Percentiles rank a stretch among this genome's conserved stretches.
These are phyloP conservation scores for Saccharomycopsis lassenensis DNA, from an alignment of 805 yeast species.

Conservation along the genomic window DNA sequence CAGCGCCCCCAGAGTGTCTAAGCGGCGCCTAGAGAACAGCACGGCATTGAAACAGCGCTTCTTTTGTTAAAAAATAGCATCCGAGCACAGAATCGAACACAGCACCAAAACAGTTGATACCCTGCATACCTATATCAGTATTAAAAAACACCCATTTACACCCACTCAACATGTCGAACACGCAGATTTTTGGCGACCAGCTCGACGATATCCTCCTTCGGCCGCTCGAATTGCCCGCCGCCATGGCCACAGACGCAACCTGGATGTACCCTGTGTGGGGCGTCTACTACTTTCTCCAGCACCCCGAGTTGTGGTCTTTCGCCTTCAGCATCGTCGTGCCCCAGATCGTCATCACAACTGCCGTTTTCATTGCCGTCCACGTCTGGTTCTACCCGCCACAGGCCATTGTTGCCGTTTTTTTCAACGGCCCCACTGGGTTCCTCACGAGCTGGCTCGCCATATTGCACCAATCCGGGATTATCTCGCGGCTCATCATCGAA, in stretches of 20 bases:
- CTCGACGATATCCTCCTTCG: conserved; percentile 9
- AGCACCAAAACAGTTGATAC: no score
- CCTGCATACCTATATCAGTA: no score
- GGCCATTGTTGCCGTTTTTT: conserved; percentile 17
- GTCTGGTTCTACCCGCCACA: conserved; percentile 18
- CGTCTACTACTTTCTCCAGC: conserved; percentile 11
- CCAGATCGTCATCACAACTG: conserved; percentile 16
- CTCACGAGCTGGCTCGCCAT: conserved; percentile 19
- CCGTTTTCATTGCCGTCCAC: conserved; percentile 14
- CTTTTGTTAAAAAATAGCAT: no score
- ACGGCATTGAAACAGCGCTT: no score
- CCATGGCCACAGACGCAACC: conserved; percentile 5
- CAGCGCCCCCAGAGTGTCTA: no score
- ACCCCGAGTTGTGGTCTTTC: conserved; percentile 14
- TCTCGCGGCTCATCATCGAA: conserved; percentile 24
- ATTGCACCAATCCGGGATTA: conserved; percentile 24
- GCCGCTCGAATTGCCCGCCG: conserved; percentile 16
- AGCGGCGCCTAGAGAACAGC: no score
- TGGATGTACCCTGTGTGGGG: conserved; percentile 17
- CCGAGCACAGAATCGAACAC: no score
- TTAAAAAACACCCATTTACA: neutral
- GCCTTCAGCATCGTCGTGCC: conserved; percentile 17
- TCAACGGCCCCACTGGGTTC: conserved; percentile 20
- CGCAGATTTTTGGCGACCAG: neutral
- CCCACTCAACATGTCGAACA: neutral